Percentiles rank a stretch among this genome's conserved stretches.
phyloP scores from a whole-genome alignment of 768 basidiomycete species.

The Bullera alba region DNA sequence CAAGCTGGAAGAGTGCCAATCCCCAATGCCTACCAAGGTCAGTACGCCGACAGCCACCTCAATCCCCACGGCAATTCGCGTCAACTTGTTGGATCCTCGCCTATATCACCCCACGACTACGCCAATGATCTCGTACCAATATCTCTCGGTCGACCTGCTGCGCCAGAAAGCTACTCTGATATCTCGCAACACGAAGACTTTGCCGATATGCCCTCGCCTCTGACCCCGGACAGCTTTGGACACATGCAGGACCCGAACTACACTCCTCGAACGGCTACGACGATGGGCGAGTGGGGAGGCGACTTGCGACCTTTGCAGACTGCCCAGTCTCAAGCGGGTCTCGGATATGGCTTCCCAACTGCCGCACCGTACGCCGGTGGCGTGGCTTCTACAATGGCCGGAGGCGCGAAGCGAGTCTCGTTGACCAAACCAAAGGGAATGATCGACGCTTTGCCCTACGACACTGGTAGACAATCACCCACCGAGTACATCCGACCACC shows the following conservation, averaged over 20 bases:
- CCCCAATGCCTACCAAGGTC: conserved; percentile 10
- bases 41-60: conserved; percentile 10
- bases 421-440: conserved; percentile 5
- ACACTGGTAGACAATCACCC: background rate
- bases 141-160: conserved; percentile 28
- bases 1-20: conserved; percentile 27
- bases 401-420: conserved; percentile 12
- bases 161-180: conserved; percentile 18
- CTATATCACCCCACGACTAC: conserved; percentile 2
- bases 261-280: conserved; percentile 13
- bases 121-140: conserved; percentile 18
- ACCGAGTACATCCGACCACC: background rate
- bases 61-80: conserved; percentile 12
- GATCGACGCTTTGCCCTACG: background rate
- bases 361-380: no score
- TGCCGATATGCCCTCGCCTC: conserved; percentile 24
- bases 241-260: conserved; percentile 2
- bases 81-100: conserved; percentile 20
- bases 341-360: background rate
- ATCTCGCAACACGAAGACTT: conserved; percentile 28
- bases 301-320: background rate
- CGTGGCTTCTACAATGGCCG: no score
- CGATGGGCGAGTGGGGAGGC: conserved; percentile 9
- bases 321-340: no score
- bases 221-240: conserved; percentile 8